phyloP scores from a whole-genome alignment of 2,329 filamentous ascomycete genomes.

The Rhynchosporium agropyri region DNA sequence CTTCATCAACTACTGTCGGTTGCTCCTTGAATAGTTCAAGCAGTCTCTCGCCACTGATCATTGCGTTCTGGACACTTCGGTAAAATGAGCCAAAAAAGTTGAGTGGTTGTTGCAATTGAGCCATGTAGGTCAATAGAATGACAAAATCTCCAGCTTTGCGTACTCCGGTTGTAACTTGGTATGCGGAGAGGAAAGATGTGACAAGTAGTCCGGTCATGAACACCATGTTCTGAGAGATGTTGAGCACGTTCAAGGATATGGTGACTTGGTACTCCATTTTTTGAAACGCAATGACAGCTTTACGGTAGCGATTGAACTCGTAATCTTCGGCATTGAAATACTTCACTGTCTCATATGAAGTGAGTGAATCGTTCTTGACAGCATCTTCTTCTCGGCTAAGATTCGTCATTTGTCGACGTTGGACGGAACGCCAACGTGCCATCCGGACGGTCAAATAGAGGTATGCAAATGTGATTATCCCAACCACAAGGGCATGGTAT shows the following conservation, averaged over 20 bases:
- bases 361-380: slow-evolving; percentile 97
- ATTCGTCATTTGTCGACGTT: slow-evolving; percentile 92
- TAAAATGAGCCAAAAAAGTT: slow-evolving; percentile 96
- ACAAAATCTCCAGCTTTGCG: slow-evolving; percentile 73
- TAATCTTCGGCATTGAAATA: slow-evolving; percentile 86
- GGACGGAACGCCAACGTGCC: slow-evolving; percentile 89
- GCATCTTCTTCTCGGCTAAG: slow-evolving; percentile 93
- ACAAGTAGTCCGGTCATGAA: slow-evolving; percentile 77
- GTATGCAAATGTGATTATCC: slow-evolving; percentile 92
- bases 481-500: slow-evolving; percentile 86
- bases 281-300: slow-evolving; percentile 72
- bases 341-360: slow-evolving; percentile 95
- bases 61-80: slow-evolving; percentile 89
- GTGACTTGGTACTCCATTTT: slow-evolving; percentile 75
- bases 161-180: slow-evolving; percentile 70
- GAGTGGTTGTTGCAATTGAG: slow-evolving; percentile 76
- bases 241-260: slow-evolving; percentile 77
- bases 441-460: slow-evolving; percentile 95
- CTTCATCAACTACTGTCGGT: slow-evolving; percentile 83
- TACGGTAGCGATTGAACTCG: slow-evolving; percentile 73
- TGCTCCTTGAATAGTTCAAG: slow-evolving; percentile 95
- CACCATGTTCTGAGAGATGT: slow-evolving; percentile 77
- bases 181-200: slow-evolving; percentile 73
- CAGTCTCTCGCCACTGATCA: slow-evolving; percentile 96
- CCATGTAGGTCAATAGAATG: slow-evolving; percentile 73